A percentile compares a stretch with the other conserved stretches of the same genome.
These are phyloP conservation scores for Scenedesmus sp. DNA, from an alignment of 163 green algal species.

Conservation along the genomic window DNA sequence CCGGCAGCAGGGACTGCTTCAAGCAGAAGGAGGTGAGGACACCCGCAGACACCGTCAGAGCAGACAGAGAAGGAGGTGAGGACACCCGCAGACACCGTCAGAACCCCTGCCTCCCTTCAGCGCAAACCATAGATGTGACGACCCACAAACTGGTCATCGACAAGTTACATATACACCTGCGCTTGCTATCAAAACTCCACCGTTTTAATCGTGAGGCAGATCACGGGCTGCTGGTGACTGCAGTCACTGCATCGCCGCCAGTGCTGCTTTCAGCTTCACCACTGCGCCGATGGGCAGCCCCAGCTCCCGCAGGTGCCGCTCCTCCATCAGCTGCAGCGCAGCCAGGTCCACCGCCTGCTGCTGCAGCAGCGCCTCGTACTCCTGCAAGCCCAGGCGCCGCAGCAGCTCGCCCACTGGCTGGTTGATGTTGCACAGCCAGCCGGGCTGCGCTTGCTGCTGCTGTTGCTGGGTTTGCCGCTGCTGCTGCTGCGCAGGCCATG, in stretches of 20 bases:
- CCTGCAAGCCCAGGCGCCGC: background rate
- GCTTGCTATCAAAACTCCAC: no score
- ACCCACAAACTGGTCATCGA: no score
- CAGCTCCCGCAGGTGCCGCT: constrained; percentile 40
- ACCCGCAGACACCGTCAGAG: no score
- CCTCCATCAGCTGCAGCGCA: constrained; percentile 50
- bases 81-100: no score
- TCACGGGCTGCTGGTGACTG: no score
- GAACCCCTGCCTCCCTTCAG: no score
- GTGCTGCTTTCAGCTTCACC: constrained; percentile 52
- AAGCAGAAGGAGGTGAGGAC: no score
- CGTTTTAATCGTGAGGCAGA: no score
- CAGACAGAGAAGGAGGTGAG: no score
- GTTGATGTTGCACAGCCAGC: constrained; percentile 45
- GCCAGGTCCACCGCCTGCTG: constrained; percentile 41
- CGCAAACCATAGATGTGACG: no score
- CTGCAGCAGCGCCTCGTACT: constrained; percentile 37
- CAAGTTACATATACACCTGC: no score
- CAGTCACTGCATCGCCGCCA: background rate
- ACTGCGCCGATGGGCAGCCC: constrained; percentile 53
- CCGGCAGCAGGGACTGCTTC: no score
- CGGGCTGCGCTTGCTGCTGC: background rate
- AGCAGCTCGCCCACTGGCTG: constrained; percentile 39
- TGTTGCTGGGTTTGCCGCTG: constrained; percentile 29
- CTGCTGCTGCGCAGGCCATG: background rate